Conservation (phyloP, 306 rosid genomes). For the Heteromeles arbutifolia region DNA sequence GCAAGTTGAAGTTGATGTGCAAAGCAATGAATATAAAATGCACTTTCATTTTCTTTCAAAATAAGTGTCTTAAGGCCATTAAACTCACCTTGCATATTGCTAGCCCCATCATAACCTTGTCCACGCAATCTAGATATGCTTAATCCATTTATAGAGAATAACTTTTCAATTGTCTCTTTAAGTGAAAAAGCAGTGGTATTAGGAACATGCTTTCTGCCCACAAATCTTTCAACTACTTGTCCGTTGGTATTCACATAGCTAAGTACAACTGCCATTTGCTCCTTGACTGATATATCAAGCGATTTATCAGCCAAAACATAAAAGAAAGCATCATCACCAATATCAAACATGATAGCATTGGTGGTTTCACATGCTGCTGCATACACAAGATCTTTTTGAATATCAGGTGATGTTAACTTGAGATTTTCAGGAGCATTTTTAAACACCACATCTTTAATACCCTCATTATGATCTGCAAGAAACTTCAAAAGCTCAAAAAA, state of each 20-base stretch:
- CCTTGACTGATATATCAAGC: not conserved
- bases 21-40: no score
- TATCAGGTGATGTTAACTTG: not conserved
- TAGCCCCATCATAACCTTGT: not conserved
- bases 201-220: not conserved
- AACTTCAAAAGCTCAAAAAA: no score
- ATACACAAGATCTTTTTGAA: not conserved
- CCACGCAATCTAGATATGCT: not conserved
- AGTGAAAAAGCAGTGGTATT: not conserved
- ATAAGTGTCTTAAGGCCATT: not conserved
- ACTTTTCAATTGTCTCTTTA: not conserved
- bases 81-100: not conserved
- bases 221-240: not conserved
- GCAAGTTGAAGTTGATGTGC: no score
- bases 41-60: no score
- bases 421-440: not conserved
- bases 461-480: no score
- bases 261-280: not conserved
- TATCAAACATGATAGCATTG: not conserved
- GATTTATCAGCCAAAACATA: not conserved
- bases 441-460: not conserved
- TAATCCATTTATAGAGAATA: not conserved
- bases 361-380: not conserved
- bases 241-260: not conserved
- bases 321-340: not conserved